Evolutionary conservation across 2,329 filamentous ascomycete genomes (phyloP), one percentile per base, ranked within the genome.

Genomic region (Fusarium marasasianum): DNA sequence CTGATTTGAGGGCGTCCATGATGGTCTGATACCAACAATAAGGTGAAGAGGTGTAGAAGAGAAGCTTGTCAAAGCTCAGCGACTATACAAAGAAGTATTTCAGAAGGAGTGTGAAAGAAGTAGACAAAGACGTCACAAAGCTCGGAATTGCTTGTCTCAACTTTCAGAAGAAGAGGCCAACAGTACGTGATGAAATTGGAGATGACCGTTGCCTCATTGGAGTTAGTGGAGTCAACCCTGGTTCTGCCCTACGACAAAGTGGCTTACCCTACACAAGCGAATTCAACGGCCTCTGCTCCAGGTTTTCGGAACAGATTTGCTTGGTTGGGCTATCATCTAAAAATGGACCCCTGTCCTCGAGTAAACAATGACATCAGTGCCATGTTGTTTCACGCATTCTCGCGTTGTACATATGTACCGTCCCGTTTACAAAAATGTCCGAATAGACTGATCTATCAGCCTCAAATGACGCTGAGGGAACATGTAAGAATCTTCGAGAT

Each of bases 1-100:
- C 85, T 58, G 87, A 86, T 79, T 89, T 89, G 67, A 92, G 80
- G 73, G 86, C 80, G 79, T 93, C 91, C 91, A 93, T 92, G 67
- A 66, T 81, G 51, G 48, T 43, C 37, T 48, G 51, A 29, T 51
- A 40, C 40, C 26, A 48, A 55, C 45, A 50, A 38, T 17, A 50
- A 55, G 41, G 31, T 29, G 9, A 5, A 22, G 44, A 26, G 15
- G 18, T 9, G 18, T 15, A 26, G 47, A 33, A 40, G 37, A 50
- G 17, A 50, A 53, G 24, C 44, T 31, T 35, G 12, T 24, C 43
- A 58, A 74, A 59, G 40, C 41, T 35, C 26, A 24, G 45, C 12
- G 55, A 26, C 37, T 41, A 51, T 35, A 53, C 41, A 68, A 60
- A 65, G 44, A 48, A 43, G 20, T 51, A 18, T 24, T 38, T 56